Percentiles rank a stretch among this genome's conserved stretches.
These are phyloP conservation scores for Candida ipomoeae DNA, from an alignment of 805 yeast species.

Conservation along the genomic window DNA sequence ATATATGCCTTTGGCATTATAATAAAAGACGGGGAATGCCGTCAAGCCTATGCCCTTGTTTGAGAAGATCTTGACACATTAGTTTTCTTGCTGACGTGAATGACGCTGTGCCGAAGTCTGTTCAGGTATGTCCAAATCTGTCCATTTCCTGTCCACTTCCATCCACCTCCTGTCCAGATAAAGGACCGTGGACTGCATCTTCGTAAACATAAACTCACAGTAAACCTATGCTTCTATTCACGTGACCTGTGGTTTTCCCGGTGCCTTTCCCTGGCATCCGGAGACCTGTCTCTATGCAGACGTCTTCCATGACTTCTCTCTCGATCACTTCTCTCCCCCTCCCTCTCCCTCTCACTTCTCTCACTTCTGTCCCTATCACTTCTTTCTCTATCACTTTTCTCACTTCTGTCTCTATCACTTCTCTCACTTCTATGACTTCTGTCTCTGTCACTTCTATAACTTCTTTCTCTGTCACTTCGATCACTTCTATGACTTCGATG, in stretches of 20 bases:
- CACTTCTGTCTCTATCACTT: neutral
- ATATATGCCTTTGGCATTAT: no score
- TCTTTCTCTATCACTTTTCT: neutral
- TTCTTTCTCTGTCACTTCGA: neutral
- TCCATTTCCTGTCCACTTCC: no score
- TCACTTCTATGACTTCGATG: neutral
- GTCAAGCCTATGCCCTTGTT: no score
- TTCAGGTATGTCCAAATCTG: no score
- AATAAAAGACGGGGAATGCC: no score
- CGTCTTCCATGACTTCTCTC: neutral
- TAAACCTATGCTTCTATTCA: neutral
- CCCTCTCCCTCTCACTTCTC: neutral
- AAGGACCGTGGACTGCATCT: no score
- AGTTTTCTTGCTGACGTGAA: no score
- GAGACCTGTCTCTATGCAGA: neutral
- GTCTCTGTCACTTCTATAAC: neutral
- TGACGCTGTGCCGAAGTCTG: no score
- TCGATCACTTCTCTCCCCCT: neutral
- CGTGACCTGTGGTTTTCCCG: neutral
- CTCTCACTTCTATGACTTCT: neutral
- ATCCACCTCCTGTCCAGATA: no score
- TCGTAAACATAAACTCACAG: no score
- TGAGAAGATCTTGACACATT: no score
- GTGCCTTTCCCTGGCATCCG: neutral
- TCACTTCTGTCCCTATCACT: neutral